phyloP scores from a whole-genome alignment of 202 grass and related monocot species.

The Panicum virgatum region DNA sequence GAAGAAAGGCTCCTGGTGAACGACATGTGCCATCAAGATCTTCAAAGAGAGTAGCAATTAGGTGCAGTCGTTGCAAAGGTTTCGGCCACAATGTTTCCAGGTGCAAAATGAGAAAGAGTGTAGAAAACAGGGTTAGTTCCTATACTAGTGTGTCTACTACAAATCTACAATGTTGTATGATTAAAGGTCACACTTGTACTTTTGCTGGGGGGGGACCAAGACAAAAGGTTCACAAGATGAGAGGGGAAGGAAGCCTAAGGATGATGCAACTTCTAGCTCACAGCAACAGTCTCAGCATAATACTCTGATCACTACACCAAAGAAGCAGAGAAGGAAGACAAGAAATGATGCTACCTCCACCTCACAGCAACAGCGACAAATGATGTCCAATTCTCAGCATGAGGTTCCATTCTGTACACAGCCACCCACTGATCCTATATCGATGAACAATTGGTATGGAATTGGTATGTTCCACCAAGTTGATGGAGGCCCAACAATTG shows the following conservation, averaged over 20 bases:
- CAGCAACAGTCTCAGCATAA: neutral
- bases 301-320: neutral
- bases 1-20: neutral
- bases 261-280: neutral
- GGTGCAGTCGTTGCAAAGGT: neutral
- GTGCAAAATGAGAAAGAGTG: neutral
- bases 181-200: neutral
- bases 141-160: neutral
- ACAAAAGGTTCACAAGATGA: neutral
- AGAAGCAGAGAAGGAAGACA: neutral
- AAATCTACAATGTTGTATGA: neutral
- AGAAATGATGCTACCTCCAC: neutral
- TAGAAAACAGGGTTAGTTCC: neutral
- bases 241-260: neutral
- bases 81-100: neutral
- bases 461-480: neutral
- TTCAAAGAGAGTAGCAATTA: neutral
- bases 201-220: neutral
- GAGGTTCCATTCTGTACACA: neutral
- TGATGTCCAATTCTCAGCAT: neutral
- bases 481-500: neutral
- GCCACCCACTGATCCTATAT: neutral
- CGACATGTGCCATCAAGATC: neutral
- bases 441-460: slow-evolving; percentile 18
- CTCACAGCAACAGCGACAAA: neutral